Percentiles rank a stretch among this genome's conserved stretches.
phyloP scores from a whole-genome alignment of 805 yeast genomes.

The Kregervanrija fluxuum region DNA sequence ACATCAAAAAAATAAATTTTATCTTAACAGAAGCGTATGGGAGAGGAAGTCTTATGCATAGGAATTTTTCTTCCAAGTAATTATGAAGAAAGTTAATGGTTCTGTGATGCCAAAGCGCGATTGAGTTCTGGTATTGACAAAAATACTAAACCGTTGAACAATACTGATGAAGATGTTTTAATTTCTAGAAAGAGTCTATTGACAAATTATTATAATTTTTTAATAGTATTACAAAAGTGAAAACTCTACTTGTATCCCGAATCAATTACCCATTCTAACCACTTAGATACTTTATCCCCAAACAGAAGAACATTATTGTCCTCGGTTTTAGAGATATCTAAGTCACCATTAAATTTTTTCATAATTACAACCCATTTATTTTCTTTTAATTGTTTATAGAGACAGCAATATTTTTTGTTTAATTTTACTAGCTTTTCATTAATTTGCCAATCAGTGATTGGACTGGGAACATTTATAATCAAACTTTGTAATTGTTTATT shows the following conservation, averaged over 20 bases:
- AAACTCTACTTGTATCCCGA: slow-evolving; percentile 1
- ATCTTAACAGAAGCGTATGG: no score
- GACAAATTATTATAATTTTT: no score
- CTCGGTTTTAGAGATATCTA: slow-evolving; percentile 11
- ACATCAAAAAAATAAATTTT: no score
- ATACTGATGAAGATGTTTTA: no score
- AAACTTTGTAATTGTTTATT: slow-evolving; percentile 13
- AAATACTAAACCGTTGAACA: no score
- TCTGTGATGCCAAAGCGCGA: no score
- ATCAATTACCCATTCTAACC: slow-evolving; percentile 13
- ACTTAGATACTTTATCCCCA: slow-evolving; percentile 20
- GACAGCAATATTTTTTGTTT: slow-evolving; percentile 22
- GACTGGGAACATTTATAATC: slow-evolving; percentile 11
- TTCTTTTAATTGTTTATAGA: slow-evolving; percentile 9
- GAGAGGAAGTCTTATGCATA: no score
- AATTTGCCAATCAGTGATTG: slow-evolving; percentile 11
- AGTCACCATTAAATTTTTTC: slow-evolving; percentile 13
- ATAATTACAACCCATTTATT: slow-evolving; percentile 14
- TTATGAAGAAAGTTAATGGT: no score
- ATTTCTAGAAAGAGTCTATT: no score
- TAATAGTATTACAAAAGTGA: no score
- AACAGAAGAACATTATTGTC: slow-evolving; percentile 13
- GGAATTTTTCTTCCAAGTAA: no score
- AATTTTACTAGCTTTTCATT: slow-evolving; percentile 19
- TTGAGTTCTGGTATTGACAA: no score